phyloP scores from a whole-genome alignment of 805 yeast species.

The Wickerhamomyces tratensis region DNA sequence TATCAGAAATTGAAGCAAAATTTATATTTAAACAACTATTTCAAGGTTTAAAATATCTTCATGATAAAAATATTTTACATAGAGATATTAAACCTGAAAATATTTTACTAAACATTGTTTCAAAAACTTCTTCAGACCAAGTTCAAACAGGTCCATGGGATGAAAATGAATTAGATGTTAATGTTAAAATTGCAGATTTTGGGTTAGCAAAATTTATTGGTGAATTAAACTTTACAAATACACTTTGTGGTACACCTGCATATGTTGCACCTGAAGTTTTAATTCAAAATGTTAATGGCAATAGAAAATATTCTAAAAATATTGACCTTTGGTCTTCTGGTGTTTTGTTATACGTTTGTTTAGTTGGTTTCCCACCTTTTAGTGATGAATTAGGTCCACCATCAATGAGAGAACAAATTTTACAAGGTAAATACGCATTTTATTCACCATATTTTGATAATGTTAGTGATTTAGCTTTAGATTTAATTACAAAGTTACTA shows the following conservation, averaged over 20 bases:
- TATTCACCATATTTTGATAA: slow-evolving; percentile 77
- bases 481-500: slow-evolving; percentile 51
- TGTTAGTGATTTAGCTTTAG: slow-evolving; percentile 54
- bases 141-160: slow-evolving; percentile 31
- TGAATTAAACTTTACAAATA: slow-evolving; percentile 62
- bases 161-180: slow-evolving; percentile 46
- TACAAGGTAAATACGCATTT: slow-evolving; percentile 59
- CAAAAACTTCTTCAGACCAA: slow-evolving; percentile 21
- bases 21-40: slow-evolving; percentile 56
- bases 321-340: slow-evolving; percentile 83
- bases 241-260: slow-evolving; percentile 81
- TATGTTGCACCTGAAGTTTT: slow-evolving; percentile 78
- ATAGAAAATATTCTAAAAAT: slow-evolving; percentile 52
- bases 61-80: slow-evolving; percentile 62
- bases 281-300: slow-evolving; percentile 23
- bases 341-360: slow-evolving; percentile 65
- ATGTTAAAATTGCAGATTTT: slow-evolving; percentile 75
- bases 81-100: slow-evolving; percentile 78
- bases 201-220: slow-evolving; percentile 61
- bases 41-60: slow-evolving; percentile 57
- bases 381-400: slow-evolving; percentile 80
- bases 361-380: slow-evolving; percentile 82
- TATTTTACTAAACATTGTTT: slow-evolving; percentile 42
- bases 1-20: slow-evolving; percentile 53
- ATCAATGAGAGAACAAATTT: slow-evolving; percentile 63